Evolutionary conservation across 805 yeast genomes (phyloP), one percentile per base, ranked within the genome.

Genomic region (Candida glaebosa): DNA sequence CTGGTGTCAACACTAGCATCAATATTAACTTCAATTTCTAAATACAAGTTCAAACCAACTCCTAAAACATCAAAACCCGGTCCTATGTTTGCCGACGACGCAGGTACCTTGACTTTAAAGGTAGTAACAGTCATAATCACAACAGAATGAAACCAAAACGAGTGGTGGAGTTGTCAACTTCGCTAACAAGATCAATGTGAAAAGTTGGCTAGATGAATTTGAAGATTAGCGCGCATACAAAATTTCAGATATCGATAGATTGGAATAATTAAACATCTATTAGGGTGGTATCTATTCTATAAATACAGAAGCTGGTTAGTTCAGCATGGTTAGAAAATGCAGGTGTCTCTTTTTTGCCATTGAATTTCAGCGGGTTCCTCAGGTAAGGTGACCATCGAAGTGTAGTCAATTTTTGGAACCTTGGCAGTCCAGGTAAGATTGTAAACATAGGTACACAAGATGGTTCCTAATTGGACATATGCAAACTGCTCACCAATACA

Each of bases 401-500:
- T 80, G 66, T 79, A 88, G 66, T 89, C 96, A 42, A 84, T 80
- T 8, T 65, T 68, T 40, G 95, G 93, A 18, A 82, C 65, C 16
- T 59, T 53, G 10, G 48, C 51, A 30, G 75, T 73, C 96, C 96
- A 90, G 61, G 76, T 83, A 60, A 86, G 67, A 46, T 84, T 81
- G 64, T 82, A 84, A 25, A 91, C 75, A 60, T 73, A 86, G 14
- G 88, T 78, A 30, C 87, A 67, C 58, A 93, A 71, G 46, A 93
- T 73, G 38, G 93, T 82, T 38, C 96, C 96, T 50, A 93, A 77
- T 73, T 93, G 99, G 51, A 84, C 81, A 64, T 82, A 87, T 18
- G 99, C 99, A 69, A 93, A 93, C 63, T 91, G 98, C 69, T 93
- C 99, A 61, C 99, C 99, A 58, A 93, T 91, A 71, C 99, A 93